Evolutionary conservation across 2,329 filamentous ascomycete genomes (phyloP), one percentile per base, ranked within the genome.

Genomic region (Sporothrix protearum): DNA sequence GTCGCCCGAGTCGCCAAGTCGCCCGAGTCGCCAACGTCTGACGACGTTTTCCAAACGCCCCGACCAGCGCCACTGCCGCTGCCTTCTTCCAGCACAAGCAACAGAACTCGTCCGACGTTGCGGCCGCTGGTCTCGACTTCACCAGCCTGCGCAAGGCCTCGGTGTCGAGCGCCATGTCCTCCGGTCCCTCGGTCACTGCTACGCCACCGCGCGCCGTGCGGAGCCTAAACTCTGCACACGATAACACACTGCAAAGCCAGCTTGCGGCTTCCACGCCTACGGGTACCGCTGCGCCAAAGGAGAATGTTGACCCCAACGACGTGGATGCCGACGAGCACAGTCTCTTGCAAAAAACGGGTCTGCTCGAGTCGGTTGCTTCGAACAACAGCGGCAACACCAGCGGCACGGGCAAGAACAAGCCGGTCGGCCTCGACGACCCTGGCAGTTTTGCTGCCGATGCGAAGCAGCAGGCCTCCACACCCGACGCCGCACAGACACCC

Each of bases 241-340:
- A 80, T 12, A 76, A 76, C 70, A n/a, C 68, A 1, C 25, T 39
- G 5, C 59, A 25, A 22, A 28, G 53, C 63, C 51, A 72, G 45
- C 22, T 14, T 10, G 6, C 39, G 55, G 74, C 49, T 9, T n/a
- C 59, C 16, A 57, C 61, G 10, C 22, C 49, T 36, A 36, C 33
- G 4, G 33, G 33, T 22, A 47, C 10, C 19, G 14, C 59, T 22
- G 55, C 55, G 6, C 30, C 45, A 3, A 30, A 68, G 78, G 80
- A 71, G 2, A 53, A 69, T 19, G 28, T 67, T 5, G 71, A 70
- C 14, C 47, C 68, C 68, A 78, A 84, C 33, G 86, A 87, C 47
- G 83, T 87, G 33, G 91, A 92, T 77, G 89, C 89, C 3, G 86
- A 85, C 9, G 92, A 94, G 77, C 87, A 88, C 73, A 88, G 89